Evolutionary conservation across 2,329 filamentous ascomycete species (phyloP), one percentile per base, ranked within the genome.

Genomic region (Aspergillus quadricinctus): DNA sequence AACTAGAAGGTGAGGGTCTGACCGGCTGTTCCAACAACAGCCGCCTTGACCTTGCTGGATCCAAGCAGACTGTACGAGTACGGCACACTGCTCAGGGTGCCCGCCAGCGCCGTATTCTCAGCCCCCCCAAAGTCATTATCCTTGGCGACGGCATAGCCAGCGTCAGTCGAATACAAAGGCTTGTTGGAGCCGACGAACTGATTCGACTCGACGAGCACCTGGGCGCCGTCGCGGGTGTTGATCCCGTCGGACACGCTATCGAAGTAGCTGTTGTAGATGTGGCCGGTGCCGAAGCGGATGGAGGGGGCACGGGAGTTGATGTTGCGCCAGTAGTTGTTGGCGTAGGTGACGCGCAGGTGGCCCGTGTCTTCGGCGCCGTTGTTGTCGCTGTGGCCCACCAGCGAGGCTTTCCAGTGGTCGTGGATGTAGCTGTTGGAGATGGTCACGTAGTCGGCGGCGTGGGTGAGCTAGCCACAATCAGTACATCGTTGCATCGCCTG

Each of bases 291-390:
- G 75, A 88, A 89, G 62, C 86, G 84, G 69, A 88, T 69, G 3
- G 80, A 83, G 4, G 87, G 86, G 0, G 74, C 76, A 54, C 86
- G 85, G 7, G 82, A 85, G 78, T 86, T 84, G 68, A 87, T 72
- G 76, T 88, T 86, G 62, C 68, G 66, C 79, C 80, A 88, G 77
- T 83, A 78, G 80, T 88, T 88, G 78, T 87, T 83, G 74, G 80
- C 79, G 69, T 86, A 87, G 55, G 86, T 88, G 54, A 89, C 76
- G 67, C 77, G 81, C 48, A 88, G 77, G 67, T 85, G 78, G 61
- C 85, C 85, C 7, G 68, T 81, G 74, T 89, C 86, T 62, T 86
- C 81, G 50, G 66, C 73, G 35, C 61, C 73, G 75, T 86, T 86
- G 72, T 60, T 78, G 77, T 87, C 81, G 40, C 78, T 81, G 78